Evolutionary conservation across 495 filamentous ascomycete species (phyloP), one percentile per base, ranked within the genome.

Genomic region (Aspergillus funiculosus): DNA sequence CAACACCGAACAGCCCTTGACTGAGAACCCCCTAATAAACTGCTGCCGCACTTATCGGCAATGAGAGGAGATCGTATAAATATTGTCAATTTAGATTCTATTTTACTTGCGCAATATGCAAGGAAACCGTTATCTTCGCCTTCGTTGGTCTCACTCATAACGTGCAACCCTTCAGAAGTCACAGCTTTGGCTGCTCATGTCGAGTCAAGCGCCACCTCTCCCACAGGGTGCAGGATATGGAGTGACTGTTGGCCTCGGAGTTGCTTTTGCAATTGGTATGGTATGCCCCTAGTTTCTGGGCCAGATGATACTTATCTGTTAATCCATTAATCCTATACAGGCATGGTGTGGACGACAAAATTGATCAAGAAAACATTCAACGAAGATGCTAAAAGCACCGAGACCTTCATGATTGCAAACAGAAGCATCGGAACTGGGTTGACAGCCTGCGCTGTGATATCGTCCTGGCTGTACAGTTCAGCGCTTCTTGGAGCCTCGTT

Each of bases 321-420:
- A 32, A 32, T 15, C 2, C 3, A 22, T 20, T 25, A 25, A 22
- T 20, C 3, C 19, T 4, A 24, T 20, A 13, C 11, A 39, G 36
- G 36, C 36, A 39, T 39, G 36, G 19, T 39, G 13, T 39, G 36
- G 36, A 20, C 25, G 6, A 39, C 36, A 6, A 25, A 21, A 25
- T 11, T 39, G 36, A 20, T 39, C 8, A 39, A 39, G 14, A 39
- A 13, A 6, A 21, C 36, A 21, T 39, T 39, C 20, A 39, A 39
- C 20, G 36, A 39, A 24, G 36, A 39, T n/a, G 36, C 19, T 10
- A 39, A 39, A 9, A 39, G 36, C n/a, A 39, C 36, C 36, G 36
- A 39, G 19, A 39, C 36, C 19, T 43, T 43, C 28, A 43, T 43
- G 41, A 22, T 32, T 18, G 41, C 41, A 9, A 43, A 43, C 11